phyloP scores from a whole-genome alignment of 768 basidiomycete genomes.

The Trametes meyenii region DNA sequence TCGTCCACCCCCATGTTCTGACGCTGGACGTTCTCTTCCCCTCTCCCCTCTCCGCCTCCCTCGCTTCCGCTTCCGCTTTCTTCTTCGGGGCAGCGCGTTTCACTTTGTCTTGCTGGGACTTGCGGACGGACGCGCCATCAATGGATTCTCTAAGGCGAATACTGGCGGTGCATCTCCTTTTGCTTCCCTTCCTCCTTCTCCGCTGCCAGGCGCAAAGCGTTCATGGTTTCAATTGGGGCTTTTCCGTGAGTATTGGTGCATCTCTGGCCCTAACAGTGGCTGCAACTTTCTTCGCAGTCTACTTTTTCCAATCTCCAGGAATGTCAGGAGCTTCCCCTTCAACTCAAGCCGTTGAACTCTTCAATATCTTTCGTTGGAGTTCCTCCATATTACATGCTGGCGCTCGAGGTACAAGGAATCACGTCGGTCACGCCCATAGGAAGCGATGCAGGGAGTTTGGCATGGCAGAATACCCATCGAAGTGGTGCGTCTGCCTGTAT shows the following conservation, averaged over 20 bases:
- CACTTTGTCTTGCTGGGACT: not conserved
- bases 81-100: not conserved
- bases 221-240: slow-evolving; percentile 32
- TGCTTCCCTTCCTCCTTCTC: slow-evolving; percentile 4
- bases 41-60: not conserved
- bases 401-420: slow-evolving; percentile 42
- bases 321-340: slow-evolving; percentile 29
- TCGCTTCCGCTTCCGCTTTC: not conserved
- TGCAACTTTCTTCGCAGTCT: not conserved
- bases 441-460: slow-evolving; percentile 33
- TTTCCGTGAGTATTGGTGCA: not conserved
- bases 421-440: slow-evolving; percentile 36
- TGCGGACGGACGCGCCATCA: not conserved
- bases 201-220: slow-evolving; percentile 8
- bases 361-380: slow-evolving; percentile 27
- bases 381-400: slow-evolving; percentile 47
- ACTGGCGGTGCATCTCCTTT: slow-evolving; percentile 9
- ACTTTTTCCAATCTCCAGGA: slow-evolving; percentile 19
- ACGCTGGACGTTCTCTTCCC: slow-evolving; percentile 24
- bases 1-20: slow-evolving; percentile 27
- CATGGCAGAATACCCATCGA: slow-evolving; percentile 44
- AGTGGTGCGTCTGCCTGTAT: slow-evolving; percentile 38
- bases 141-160: slow-evolving; percentile 25
- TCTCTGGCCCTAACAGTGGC: not conserved
- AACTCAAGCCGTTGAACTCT: slow-evolving; percentile 29